A percentile compares a stretch with the other conserved stretches of the same genome.
These are phyloP conservation scores for Lathyrus oleraceus DNA, from an alignment of 306 rosid genomes.

Conservation along the genomic window DNA sequence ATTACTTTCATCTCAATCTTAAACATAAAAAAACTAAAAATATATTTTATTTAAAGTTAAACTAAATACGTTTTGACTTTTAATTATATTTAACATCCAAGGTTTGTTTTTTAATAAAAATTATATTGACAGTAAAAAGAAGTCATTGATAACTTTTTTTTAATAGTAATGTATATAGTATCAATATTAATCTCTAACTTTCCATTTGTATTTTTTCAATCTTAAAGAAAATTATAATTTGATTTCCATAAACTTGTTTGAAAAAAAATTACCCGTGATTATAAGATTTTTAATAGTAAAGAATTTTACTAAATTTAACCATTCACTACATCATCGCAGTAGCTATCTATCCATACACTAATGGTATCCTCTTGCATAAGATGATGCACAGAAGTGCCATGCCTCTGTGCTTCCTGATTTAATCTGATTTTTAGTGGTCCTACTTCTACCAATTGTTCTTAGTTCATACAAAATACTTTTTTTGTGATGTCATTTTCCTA, in stretches of 20 bases:
- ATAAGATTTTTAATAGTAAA: neutral
- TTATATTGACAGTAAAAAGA: too few relatives aligned
- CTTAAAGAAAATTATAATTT: neutral
- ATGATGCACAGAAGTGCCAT: conserved; percentile 51
- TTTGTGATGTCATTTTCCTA: conserved; percentile 11
- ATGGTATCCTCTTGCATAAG: conserved; percentile 33
- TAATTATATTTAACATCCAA: too few relatives aligned
- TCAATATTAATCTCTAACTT: neutral
- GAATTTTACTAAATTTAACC: neutral
- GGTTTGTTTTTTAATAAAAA: too few relatives aligned
- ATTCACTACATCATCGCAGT: neutral
- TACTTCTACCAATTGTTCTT: conserved; percentile 37
- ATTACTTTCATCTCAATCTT: too few relatives aligned
- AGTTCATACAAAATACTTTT: conserved; percentile 14
- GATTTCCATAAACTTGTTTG: neutral
- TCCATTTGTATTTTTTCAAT: neutral
- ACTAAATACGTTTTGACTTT: too few relatives aligned
- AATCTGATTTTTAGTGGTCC: conserved; percentile 54
- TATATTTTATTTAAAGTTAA: too few relatives aligned
- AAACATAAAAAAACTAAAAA: too few relatives aligned
- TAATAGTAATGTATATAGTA: too few relatives aligned
- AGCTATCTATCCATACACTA: conserved; percentile 17
- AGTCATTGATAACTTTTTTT: too few relatives aligned
- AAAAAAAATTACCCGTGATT: neutral
- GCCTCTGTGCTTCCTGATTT: conserved; percentile 47